Evolutionary conservation across 2,329 filamentous ascomycete genomes (phyloP).

Genomic region (Sporothrix luriei): DNA sequence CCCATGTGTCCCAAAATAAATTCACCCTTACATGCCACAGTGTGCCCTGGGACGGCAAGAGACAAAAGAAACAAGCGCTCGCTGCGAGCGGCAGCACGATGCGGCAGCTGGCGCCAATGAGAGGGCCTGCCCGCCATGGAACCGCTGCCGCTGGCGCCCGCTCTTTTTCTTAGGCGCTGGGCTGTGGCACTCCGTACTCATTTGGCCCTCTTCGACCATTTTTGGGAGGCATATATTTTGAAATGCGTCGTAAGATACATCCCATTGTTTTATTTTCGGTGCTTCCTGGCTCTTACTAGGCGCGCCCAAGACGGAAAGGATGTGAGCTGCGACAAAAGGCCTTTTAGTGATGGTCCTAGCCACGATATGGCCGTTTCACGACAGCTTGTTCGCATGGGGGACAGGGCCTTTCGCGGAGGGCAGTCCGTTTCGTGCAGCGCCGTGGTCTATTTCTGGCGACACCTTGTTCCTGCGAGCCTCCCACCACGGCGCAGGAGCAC

Average conservation of each 20-base stretch:
- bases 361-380: not conserved
- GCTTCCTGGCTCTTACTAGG: slow-evolving; percentile 23
- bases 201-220: not conserved
- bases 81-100: not conserved
- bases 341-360: not conserved
- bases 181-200: not conserved
- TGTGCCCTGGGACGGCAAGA: not conserved
- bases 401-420: not conserved
- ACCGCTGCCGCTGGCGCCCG: too few relatives aligned
- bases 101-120: slow-evolving; percentile 12
- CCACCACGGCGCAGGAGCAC: not conserved
- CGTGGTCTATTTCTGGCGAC: not conserved
- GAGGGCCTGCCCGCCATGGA: not conserved
- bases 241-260: too few relatives aligned
- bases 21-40: not conserved
- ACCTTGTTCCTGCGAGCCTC: too few relatives aligned
- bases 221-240: not conserved
- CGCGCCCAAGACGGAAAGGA: slow-evolving; percentile 4
- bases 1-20: slow-evolving; percentile 1
- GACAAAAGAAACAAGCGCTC: not conserved
- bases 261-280: not conserved
- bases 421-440: slow-evolving; percentile 21
- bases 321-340: not conserved
- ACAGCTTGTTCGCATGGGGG: not conserved
- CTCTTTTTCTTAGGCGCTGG: not conserved